Base-by-base conservation (phyloP, 164 flowering plant species). In the Berberis vulgaris region DNA sequence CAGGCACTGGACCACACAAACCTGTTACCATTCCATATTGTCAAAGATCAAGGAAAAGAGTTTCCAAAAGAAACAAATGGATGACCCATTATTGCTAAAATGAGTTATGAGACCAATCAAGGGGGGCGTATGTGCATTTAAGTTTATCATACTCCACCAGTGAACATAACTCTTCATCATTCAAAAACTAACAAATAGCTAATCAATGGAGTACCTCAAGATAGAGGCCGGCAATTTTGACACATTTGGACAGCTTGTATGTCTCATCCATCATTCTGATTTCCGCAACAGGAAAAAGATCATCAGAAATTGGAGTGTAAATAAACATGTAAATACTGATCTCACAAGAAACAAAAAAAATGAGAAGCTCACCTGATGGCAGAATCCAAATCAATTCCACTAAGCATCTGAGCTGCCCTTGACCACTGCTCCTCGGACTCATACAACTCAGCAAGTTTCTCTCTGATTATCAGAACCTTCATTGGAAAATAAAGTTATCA, bases 321-420 rank as follows among this genome's bases (percentile, higher is more conserved):
- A 10, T 1, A 39, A 12, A 10, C 4, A 52, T 5, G 8, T 38
- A 44, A 7, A 1, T 9, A 9, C 62, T 4, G 39, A 12, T 10
- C 44, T 41, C 54, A 66, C 5, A 8, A 67, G 45, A 11, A 44
- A 13, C 43, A 67, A 52, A 59, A 46, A 42, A 59, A 45, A 65
- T 1, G 39, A 38, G 67, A 59, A 47, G 57, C 39, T 77, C 46
- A 91, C 99, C 99, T 91, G 87, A 94, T 91, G 71, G 83, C 84
- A 55, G 97, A 89, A 68, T 94, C 99, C 46, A 94, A 69, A 78
- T 91, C 97, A 72, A 94, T 94, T 63, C 99, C 99, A 69, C 99
- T 94, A 39, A 94, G 97, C 97, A 94, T 94, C 77, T 87, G 97
- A 49, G 99, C 99, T 71, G 99, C 99, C 78, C 84, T 91, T 67